Evolutionary conservation across 129 eudicot genomes (phyloP), one percentile per base, ranked within the genome.

Genomic region (Smallanthus sonchifolius): DNA sequence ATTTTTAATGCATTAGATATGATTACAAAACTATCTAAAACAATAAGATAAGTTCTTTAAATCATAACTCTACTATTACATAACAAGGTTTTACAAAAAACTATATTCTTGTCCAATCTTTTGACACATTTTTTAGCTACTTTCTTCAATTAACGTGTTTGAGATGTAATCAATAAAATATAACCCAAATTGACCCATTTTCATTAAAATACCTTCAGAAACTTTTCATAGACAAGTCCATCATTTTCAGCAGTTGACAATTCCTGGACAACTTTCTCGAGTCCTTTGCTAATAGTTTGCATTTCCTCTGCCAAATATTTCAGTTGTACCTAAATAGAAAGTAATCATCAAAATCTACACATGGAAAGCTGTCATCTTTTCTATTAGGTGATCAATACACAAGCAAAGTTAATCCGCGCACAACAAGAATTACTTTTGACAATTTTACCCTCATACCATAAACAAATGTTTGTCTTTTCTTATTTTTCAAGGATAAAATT

Each of bases 241-340:
- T 92, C 98, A 74, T 77, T 82, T 81, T 92, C 98, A 36, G 96
- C 85, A 76, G 80, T 66, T 38, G 98, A 82, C 75, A 92, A 75
- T 83, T 92, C 98, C 75, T 89, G 96, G 74, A 86, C 86, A 73
- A 92, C 87, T 81, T 87, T 92, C 81, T 92, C 98, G 10, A 92
- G 89, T 59, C 98, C 98, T 87, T 92, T 92, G 82, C 81, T 92
- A 35, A 92, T 84, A 36, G 94, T 85, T 86, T 89, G 98, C 98
- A 92, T 92, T 81, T 92, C 98, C 86, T 92, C 98, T 39, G 96
- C 98, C 80, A 92, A 81, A 74, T 57, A 85, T 79, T 84, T 89
- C 74, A 92, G 76, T 87, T 89, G 98, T 48, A 92, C 83, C 98
- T 92, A 85, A 55, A 79, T 8, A 54, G n/a, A 30, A 40, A 67